phyloP scores from a whole-genome alignment of 2,329 filamentous ascomycete genomes.

The Diaporthe capsici region DNA sequence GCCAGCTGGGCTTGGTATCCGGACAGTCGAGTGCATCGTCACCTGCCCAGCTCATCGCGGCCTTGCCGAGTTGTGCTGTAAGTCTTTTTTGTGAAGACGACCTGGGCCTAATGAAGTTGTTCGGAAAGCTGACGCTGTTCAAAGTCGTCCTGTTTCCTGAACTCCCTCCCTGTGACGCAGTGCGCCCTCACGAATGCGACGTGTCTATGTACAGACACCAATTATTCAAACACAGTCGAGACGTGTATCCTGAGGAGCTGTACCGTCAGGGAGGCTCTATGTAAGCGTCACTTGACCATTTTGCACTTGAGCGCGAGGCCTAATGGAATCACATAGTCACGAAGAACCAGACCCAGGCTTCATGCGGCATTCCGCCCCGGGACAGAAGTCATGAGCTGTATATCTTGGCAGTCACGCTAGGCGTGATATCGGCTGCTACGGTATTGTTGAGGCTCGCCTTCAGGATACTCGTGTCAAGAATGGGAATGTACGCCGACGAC shows the following conservation, averaged over 20 bases:
- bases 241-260: conserved; percentile 28
- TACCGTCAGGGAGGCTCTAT: conserved; percentile 34
- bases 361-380: conserved; percentile 23
- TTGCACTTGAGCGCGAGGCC: not conserved
- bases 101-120: too few relatives aligned
- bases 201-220: conserved; percentile 32
- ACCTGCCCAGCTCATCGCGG: not conserved
- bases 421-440: conserved; percentile 31
- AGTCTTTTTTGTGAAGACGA: not conserved
- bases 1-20: conserved; percentile 1
- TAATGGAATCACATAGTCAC: conserved; percentile 23
- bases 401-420: conserved; percentile 17
- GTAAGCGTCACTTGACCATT: not conserved
- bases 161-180: conserved; percentile 14
- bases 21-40: conserved; percentile 4
- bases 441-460: conserved; percentile 39
- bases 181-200: conserved; percentile 36
- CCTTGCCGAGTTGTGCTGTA: conserved; percentile 21
- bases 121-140: not conserved
- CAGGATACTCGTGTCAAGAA: conserved; percentile 36
- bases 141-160: conserved; percentile 18
- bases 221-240: not conserved
- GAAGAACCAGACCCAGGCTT: conserved; percentile 30
- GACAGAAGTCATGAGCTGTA: conserved; percentile 7
- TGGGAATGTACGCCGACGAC: conserved; percentile 42